Percentiles rank a stretch among this genome's conserved stretches.
These are phyloP conservation scores for Chimonanthus praecox DNA, from an alignment of 164 flowering plant genomes.

Conservation along the genomic window DNA sequence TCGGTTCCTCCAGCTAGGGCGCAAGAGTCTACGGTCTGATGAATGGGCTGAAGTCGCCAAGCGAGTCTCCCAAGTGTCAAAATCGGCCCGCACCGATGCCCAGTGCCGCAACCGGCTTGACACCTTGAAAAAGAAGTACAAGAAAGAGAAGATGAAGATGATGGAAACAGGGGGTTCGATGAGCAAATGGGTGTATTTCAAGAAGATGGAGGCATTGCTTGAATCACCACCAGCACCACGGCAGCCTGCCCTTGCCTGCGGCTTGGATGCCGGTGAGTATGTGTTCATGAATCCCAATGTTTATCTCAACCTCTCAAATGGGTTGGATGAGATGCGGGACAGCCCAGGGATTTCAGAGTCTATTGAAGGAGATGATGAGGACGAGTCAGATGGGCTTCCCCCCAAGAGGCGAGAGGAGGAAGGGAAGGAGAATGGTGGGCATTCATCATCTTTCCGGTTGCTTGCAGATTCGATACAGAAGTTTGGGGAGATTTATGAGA, in stretches of 20 bases:
- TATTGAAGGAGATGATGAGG: constrained; percentile 37
- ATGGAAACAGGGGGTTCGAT: constrained; percentile 27
- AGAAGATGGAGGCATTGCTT: constrained; percentile 73
- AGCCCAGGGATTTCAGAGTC: constrained; percentile 68
- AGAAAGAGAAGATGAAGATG: constrained; percentile 57
- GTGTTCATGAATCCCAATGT: constrained; percentile 75
- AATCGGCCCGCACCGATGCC: constrained; percentile 33
- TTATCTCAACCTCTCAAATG: constrained; percentile 67
- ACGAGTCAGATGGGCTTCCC: constrained; percentile 51
- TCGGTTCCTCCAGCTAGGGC: constrained; percentile 68
- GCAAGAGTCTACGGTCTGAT: constrained; percentile 75
- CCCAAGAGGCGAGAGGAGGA: constrained; percentile 32
- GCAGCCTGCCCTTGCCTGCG: constrained; percentile 66
- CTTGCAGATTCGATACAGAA: constrained; percentile 74
- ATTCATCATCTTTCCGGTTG: constrained; percentile 38
- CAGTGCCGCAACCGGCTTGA: constrained; percentile 76
- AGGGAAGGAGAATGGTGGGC: constrained; percentile 24
- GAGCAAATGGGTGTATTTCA: constrained; percentile 68
- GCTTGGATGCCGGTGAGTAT: constrained; percentile 89
- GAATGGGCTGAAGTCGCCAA: constrained; percentile 88
- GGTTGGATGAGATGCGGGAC: constrained; percentile 86
- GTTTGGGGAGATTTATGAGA: constrained; percentile 84
- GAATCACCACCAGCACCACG: constrained; percentile 23
- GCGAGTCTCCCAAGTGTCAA: constrained; percentile 51
- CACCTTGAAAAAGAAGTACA: constrained; percentile 76